Percentiles rank a stretch among this genome's conserved stretches.
Conservation (phyloP, 768 basidiomycete genomes). For the Boletus sensibilis region DNA sequence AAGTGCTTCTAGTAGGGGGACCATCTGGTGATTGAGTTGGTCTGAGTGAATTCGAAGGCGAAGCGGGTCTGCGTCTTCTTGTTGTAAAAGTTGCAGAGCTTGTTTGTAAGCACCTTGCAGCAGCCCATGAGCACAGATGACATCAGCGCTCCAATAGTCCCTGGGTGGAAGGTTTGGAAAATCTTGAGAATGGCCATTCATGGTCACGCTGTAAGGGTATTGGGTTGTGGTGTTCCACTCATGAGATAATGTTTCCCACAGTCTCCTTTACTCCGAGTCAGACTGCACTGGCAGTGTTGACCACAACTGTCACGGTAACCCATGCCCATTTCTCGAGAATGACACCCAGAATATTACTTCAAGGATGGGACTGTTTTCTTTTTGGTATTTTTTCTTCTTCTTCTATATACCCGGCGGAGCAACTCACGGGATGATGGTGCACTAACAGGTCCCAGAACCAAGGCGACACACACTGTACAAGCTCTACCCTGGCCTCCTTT, state of each 20-base stretch:
- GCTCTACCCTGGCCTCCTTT: neutral
- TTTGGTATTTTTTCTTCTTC: neutral
- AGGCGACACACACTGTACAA: neutral
- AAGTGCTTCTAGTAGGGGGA: constrained; percentile 10
- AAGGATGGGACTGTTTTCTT: neutral
- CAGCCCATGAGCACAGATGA: constrained; percentile 9
- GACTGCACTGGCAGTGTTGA: too few species aligned
- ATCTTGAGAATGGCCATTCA: too few species aligned
- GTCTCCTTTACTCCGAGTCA: too few species aligned
- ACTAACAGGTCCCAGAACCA: neutral
- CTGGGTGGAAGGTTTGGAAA: constrained; percentile 1
- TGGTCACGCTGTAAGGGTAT: too few species aligned
- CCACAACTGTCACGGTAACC: too few species aligned
- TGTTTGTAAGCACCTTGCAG: constrained; percentile 4
- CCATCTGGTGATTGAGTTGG: constrained; percentile 2
- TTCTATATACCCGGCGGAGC: too few species aligned
- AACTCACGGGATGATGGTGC: too few species aligned
- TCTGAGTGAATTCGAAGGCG: constrained; percentile 18
- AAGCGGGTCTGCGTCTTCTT: constrained; percentile 13
- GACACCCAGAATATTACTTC: constrained; percentile 6
- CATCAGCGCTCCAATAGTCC: constrained; percentile 11
- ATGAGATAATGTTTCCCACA: too few species aligned
- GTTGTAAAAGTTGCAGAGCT: neutral
- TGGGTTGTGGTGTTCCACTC: too few species aligned
- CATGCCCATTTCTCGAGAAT: neutral